phyloP scores from a whole-genome alignment of 208 protist genomes.

The Angomonas deanei region DNA sequence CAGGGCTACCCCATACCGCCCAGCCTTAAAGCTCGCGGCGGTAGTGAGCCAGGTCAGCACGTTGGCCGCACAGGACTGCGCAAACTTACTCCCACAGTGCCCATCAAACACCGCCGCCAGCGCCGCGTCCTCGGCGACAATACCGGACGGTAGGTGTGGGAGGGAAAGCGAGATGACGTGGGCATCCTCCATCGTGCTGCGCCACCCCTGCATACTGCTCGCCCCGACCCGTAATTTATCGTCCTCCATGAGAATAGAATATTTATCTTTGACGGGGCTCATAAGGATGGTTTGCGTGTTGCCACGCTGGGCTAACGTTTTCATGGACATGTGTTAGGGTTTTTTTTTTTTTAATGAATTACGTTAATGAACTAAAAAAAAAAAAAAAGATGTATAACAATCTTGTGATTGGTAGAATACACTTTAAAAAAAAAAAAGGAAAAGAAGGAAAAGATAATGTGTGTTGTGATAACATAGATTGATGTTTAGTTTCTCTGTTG shows the following conservation, averaged over 20 bases:
- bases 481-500: too few relatives aligned
- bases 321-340: constrained; percentile 27
- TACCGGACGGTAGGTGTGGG: constrained; percentile 48
- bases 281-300: constrained; percentile 78
- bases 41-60: constrained; percentile 74
- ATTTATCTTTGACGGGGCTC: constrained; percentile 81
- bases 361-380: neutral
- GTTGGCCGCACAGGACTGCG: constrained; percentile 68
- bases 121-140: constrained; percentile 69
- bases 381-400: too few relatives aligned
- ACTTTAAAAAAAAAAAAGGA: neutral
- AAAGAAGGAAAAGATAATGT: too few relatives aligned
- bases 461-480: too few relatives aligned
- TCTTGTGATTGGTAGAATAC: too few relatives aligned
- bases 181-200: constrained; percentile 89
- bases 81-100: constrained; percentile 79
- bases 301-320: constrained; percentile 37
- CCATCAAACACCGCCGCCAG: constrained; percentile 87
- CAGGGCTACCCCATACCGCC: constrained; percentile 66
- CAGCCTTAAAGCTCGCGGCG: constrained; percentile 39
- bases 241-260: constrained; percentile 89
- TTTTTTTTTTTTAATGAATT: neutral
- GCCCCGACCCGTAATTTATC: constrained; percentile 85
- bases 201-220: constrained; percentile 90
- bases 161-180: constrained; percentile 81